These are phyloP conservation scores for Ensete glaucum DNA, from an alignment of 176 grass and related monocot species.

Conservation along the genomic window DNA sequence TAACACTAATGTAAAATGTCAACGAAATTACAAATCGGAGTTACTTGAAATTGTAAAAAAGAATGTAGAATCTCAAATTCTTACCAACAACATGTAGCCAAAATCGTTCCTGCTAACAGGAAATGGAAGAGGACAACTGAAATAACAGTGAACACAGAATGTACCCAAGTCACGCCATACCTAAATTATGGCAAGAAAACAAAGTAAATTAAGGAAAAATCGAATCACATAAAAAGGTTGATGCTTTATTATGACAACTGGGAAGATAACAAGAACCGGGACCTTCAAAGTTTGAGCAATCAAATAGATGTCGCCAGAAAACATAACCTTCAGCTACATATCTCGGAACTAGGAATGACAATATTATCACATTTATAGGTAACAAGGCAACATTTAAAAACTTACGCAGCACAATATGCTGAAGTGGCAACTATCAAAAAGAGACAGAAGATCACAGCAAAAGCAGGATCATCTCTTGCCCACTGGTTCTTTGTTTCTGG, in stretches of 20 bases:
- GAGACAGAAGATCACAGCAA: conserved; percentile 89
- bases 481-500: conserved; percentile 99
- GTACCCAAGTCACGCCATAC: conserved; percentile 61
- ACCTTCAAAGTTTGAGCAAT: not conserved
- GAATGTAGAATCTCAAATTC: conserved; percentile 2
- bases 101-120: conserved; percentile 67
- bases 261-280: not conserved
- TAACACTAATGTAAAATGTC: no score
- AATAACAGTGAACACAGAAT: conserved; percentile 67
- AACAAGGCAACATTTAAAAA: conserved; percentile 14
- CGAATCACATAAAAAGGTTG: not conserved
- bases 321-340: no score
- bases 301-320: not conserved
- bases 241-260: not conserved
- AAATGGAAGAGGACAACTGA: conserved; percentile 77
- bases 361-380: not conserved
- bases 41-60: not conserved
- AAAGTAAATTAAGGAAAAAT: conserved; percentile 9
- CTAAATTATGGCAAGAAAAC: conserved; percentile 31
- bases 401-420: conserved; percentile 90
- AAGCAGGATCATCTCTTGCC: conserved; percentile 95
- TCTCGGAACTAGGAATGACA: no score
- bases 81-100: conserved; percentile 94
- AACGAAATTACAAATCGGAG: no score
- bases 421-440: conserved; percentile 86